Evolutionary conservation across 2,329 filamentous ascomycete genomes (phyloP), one percentile per base, ranked within the genome.

Genomic region (Penicillium sp.): DNA sequence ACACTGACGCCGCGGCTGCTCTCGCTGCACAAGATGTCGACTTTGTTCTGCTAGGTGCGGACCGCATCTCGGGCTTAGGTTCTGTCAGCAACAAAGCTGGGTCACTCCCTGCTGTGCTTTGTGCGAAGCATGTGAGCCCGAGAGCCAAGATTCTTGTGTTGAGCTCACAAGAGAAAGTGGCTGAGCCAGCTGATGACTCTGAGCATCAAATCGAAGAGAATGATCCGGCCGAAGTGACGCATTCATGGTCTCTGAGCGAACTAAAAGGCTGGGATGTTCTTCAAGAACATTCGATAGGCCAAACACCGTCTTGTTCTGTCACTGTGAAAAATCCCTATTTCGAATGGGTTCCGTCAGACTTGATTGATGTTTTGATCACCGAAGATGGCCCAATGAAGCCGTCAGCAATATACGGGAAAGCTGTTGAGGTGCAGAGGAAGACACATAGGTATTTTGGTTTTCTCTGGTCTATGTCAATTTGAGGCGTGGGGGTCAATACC

Each of bases 71-170:
- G 9, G 62, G 68, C 0, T 61, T 68, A 1, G 83, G 82, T 2
- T 76, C 79, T 28, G 78, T 86, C 13, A 81, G 76, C 62, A 87
- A 86, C 66, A 87, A 86, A 64, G 81, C 76, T 0, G 83, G 84
- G 0, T 83, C 81, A 1, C 64, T 86, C 5, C 76, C 81, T 1
- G 75, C 79, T 1, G 73, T 80, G 0, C 68, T 85, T 1, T 73
- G 77, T 43, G 76, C 79, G 6, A 79, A 73, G 45, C 63, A 77
- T 43, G 63, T 78, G 3, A 71, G 74, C 4, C 72, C 74, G 0
- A 50, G 50, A 0, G 72, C 67, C 9, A 76, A 73, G 48, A 69
- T 83, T 0, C 63, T 84, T 3, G 77, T 81, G 0, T 54, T 86
- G 4, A 77, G 77, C 39, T 80, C 83, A 46, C 69, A 74, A 5